Evolutionary conservation across 2,329 filamentous ascomycete genomes (phyloP).

Genomic region (Laburnicola sp.): DNA sequence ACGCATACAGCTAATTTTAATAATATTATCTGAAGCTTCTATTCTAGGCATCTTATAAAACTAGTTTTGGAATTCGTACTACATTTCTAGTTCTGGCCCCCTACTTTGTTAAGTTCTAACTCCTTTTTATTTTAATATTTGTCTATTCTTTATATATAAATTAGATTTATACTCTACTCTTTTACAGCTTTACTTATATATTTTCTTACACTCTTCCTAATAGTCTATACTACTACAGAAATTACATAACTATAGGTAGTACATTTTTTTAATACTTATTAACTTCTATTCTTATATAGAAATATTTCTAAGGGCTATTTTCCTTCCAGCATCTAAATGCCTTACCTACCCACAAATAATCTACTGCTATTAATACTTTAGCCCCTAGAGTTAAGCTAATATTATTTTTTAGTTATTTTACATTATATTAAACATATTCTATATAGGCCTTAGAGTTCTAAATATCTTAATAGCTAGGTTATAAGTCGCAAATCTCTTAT

Average conservation of each 20-base stretch:
- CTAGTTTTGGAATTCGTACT: slow-evolving; percentile 13
- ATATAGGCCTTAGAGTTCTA: slow-evolving; percentile 7
- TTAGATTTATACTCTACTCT: slow-evolving; percentile 4
- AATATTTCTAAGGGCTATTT: slow-evolving; percentile 12
- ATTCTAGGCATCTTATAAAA: slow-evolving; percentile 10
- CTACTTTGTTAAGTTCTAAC: slow-evolving; percentile 8
- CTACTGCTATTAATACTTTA: slow-evolving; percentile 9
- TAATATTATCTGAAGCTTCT: slow-evolving; percentile 8
- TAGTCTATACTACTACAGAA: slow-evolving; percentile 10
- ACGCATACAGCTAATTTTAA: slow-evolving; percentile 12
- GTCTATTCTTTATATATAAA: slow-evolving; percentile 9
- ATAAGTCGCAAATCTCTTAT: slow-evolving; percentile 9
- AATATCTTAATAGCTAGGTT: slow-evolving; percentile 10
- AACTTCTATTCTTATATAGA: slow-evolving; percentile 12
- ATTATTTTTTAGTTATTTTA: slow-evolving; percentile 11
- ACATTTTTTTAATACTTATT: slow-evolving; percentile 14
- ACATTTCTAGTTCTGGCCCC: slow-evolving; percentile 11
- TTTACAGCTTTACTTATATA: slow-evolving; percentile 6
- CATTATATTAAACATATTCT: slow-evolving; percentile 8
- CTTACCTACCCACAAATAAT: slow-evolving; percentile 11
- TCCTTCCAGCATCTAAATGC: slow-evolving; percentile 9
- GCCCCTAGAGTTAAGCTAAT: slow-evolving; percentile 9
- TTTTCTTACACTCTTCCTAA: slow-evolving; percentile 10
- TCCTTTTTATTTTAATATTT: slow-evolving; percentile 12
- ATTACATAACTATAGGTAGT: slow-evolving; percentile 12